phyloP scores from a whole-genome alignment of 768 basidiomycete species.

The Boletus sensibilis region DNA sequence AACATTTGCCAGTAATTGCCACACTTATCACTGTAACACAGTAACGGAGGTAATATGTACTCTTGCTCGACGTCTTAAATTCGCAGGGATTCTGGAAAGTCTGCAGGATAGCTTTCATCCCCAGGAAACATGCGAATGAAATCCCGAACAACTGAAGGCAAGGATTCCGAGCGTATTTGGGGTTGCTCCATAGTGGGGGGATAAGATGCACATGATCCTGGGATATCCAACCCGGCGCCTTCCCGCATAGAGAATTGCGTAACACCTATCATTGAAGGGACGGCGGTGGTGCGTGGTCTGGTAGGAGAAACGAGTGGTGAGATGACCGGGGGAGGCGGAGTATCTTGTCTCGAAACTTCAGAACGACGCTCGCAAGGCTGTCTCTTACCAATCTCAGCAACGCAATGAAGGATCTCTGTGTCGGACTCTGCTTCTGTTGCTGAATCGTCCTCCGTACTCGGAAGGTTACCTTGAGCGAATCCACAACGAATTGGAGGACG shows the following conservation, averaged over 20 bases:
- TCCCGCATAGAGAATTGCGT: constrained; percentile 8
- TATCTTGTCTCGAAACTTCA: constrained; percentile 1
- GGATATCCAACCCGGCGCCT: constrained; percentile 4
- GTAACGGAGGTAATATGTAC: not conserved
- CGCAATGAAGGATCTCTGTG: constrained; percentile 22
- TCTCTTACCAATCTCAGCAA: constrained; percentile 18
- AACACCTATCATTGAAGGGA: not conserved
- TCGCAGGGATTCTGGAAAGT: constrained; percentile 34
- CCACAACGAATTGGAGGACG: not conserved
- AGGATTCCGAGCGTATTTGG: constrained; percentile 8
- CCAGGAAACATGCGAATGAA: constrained; percentile 35
- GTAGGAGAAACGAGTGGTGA: constrained; percentile 31
- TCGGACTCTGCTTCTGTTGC: constrained; percentile 36
- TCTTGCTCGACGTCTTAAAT: constrained; percentile 1
- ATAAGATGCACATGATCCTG: not conserved
- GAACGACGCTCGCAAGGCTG: not conserved
- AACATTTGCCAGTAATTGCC: not conserved
- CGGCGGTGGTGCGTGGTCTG: constrained; percentile 12
- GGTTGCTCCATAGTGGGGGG: not conserved
- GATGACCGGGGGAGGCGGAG: constrained; percentile 13
- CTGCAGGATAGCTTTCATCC: constrained; percentile 35
- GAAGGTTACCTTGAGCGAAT: not conserved
- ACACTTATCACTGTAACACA: not conserved
- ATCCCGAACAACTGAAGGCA: constrained; percentile 31
- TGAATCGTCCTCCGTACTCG: constrained; percentile 24